Base-by-base conservation (phyloP, 352 stramenopile genomes). In the Halophytophthora polymorphica region DNA sequence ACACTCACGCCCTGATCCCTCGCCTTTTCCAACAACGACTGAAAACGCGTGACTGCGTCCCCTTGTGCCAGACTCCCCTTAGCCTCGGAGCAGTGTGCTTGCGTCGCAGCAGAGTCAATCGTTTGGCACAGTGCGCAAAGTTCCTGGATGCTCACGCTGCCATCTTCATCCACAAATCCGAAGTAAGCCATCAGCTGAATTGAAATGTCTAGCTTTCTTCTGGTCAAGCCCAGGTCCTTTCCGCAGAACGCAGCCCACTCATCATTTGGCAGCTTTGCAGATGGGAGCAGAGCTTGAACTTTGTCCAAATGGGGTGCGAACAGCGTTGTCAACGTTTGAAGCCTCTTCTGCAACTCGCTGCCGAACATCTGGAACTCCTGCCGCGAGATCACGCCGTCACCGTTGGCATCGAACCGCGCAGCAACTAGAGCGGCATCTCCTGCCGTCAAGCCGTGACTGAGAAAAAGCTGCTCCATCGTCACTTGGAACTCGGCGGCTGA, bases 361-460 rank as follows among this genome's bases (percentile, higher is more conserved):
- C 62, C 60, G 50, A 89, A 91, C n/a, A 28, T 49, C 33, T 83
- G 64, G 37, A 93, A 88, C 46, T 91, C 81, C 1, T 56, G 63
- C 11, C 61, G 58, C 12, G 78, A 87, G 33, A 93, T 73, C 12
- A 57, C 51, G 7, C 77, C 74, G 34, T 87, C 75, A n/a, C 63
- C 50, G 34, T 92, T 77, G 0, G 48, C 58, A 40, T 92, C 79
- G 53, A 89, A 86, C 1, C 68, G 64, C 18, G 59, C 35, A 10
- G 73, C 56, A 10, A 89, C 68, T 40, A 67, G 42, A 8, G 43
- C 36, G 7, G 64, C 56, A 21, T 85, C 75, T 1, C 83, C 72
- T 13, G 52, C 18, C 7, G 64, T 66, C 15, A 86, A 53, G 11
- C 56, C 48, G 28, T 78, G 65, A 1, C 49, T 41, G 2, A 67